Percentiles rank a stretch among this genome's conserved stretches.
Conservation (phyloP, 2,329 filamentous ascomycete genomes). For the Aspergillus uvarum region DNA sequence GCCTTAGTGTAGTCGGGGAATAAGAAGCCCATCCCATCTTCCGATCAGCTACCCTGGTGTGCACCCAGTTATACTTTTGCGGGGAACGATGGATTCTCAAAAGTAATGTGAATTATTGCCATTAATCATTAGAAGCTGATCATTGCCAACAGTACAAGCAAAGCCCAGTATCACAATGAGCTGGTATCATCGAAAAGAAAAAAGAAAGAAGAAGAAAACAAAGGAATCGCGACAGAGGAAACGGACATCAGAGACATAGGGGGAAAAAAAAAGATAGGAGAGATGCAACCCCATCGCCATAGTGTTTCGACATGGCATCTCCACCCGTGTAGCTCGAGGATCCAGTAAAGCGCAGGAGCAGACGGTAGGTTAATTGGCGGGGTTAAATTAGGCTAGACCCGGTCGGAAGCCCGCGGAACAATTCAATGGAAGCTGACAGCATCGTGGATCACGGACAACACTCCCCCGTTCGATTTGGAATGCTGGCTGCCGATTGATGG, state of each 20-base stretch:
- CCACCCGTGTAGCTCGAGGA: neutral
- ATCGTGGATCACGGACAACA: conserved; percentile 5
- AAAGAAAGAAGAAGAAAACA: conserved; percentile 24
- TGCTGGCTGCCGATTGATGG: neutral
- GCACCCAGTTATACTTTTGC: neutral
- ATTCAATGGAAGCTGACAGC: conserved; percentile 17
- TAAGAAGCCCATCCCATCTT: neutral
- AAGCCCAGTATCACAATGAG: conserved; percentile 35
- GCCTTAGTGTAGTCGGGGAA: neutral
- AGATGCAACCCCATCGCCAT: conserved; percentile 18
- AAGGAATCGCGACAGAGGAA: conserved; percentile 20
- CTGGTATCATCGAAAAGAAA: conserved; percentile 40
- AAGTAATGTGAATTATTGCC: conserved; percentile 27
- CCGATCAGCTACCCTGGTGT: neutral
- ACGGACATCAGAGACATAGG: conserved; percentile 15
- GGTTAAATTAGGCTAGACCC: conserved; percentile 28
- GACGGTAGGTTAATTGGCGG: conserved; percentile 8
- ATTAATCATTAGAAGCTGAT: conserved; percentile 32
- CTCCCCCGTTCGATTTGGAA: conserved; percentile 10
- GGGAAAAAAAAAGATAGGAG: neutral
- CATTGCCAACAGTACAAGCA: conserved; percentile 25
- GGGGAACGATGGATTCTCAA: neutral
- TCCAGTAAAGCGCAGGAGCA: neutral
- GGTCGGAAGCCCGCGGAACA: conserved; percentile 33
- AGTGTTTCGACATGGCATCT: neutral